Evolutionary conservation across 371 early-diverging fungal genomes (phyloP).

Genomic region (Apophysomyces sp.): DNA sequence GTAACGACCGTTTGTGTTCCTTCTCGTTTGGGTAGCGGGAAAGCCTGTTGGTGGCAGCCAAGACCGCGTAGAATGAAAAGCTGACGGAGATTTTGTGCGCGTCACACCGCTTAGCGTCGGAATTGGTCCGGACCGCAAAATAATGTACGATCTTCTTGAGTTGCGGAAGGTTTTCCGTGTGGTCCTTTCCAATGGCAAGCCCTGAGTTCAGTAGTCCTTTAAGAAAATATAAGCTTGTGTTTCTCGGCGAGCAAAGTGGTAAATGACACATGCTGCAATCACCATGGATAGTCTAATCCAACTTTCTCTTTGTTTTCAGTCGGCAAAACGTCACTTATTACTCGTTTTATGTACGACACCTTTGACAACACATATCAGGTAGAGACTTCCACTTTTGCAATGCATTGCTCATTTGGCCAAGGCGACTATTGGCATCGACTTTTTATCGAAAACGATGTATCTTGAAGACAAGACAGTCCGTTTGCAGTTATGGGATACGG

Average conservation of each 20-base stretch:
- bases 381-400: conserved; percentile 5
- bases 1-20: too few relatives aligned
- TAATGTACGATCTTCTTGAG: too few relatives aligned
- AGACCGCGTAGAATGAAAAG: too few relatives aligned
- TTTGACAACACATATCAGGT: conserved; percentile 98
- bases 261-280: conserved; percentile 7
- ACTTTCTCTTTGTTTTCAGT: conserved; percentile 56
- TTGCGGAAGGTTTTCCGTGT: neutral
- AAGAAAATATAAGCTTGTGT: conserved; percentile 89
- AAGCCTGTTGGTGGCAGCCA: too few relatives aligned
- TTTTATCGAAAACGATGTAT: conserved; percentile 98
- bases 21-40: too few relatives aligned
- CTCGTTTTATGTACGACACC: conserved; percentile 98
- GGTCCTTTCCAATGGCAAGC: conserved; percentile 15
- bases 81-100: neutral
- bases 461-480: conserved; percentile 96
- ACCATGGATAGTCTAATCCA: neutral
- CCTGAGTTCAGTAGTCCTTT: conserved; percentile 61
- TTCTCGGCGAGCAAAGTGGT: conserved; percentile 97
- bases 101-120: neutral
- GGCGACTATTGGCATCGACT: conserved; percentile 99
- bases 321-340: conserved; percentile 99
- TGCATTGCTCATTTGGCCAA: conserved; percentile 20
- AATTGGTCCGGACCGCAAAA: neutral
- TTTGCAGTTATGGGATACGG: conserved; percentile 99